Conservation (phyloP, 192 early-diverging fungal genomes). For the Phlyctochytrium arcticum region DNA sequence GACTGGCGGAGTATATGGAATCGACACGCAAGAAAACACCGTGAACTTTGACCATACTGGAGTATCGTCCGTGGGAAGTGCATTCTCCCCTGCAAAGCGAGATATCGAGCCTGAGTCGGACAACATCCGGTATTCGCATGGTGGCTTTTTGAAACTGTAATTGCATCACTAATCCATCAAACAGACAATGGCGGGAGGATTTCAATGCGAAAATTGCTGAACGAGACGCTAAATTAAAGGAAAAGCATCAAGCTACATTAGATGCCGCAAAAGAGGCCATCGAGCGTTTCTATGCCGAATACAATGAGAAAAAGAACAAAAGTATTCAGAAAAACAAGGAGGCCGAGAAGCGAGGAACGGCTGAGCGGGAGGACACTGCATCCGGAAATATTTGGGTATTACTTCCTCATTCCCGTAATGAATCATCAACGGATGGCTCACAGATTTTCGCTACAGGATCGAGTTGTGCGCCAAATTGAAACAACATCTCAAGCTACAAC, state of each 20-base stretch:
- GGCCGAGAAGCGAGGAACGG: constrained; percentile 27
- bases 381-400: constrained; percentile 49
- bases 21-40: background rate
- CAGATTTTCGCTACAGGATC: constrained; percentile 24
- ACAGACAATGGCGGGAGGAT: constrained; percentile 46
- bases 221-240: constrained; percentile 34
- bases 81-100: background rate
- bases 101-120: constrained; percentile 26
- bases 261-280: constrained; percentile 41
- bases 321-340: constrained; percentile 47
- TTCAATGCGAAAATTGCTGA: constrained; percentile 39
- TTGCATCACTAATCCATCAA: too few relatives aligned
- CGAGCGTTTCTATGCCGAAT: constrained; percentile 58
- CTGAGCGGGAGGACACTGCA: constrained; percentile 22
- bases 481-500: background rate
- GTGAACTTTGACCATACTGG: constrained; percentile 14
- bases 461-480: constrained; percentile 45
- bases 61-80: background rate
- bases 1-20: background rate
- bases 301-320: constrained; percentile 57
- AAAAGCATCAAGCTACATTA: constrained; percentile 40
- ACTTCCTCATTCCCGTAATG: background rate
- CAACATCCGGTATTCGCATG: constrained; percentile 5
- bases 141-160: background rate
- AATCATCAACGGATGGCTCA: background rate